phyloP scores from a whole-genome alignment of 1,139 yeast species.

The Taphrina flavorubra region DNA sequence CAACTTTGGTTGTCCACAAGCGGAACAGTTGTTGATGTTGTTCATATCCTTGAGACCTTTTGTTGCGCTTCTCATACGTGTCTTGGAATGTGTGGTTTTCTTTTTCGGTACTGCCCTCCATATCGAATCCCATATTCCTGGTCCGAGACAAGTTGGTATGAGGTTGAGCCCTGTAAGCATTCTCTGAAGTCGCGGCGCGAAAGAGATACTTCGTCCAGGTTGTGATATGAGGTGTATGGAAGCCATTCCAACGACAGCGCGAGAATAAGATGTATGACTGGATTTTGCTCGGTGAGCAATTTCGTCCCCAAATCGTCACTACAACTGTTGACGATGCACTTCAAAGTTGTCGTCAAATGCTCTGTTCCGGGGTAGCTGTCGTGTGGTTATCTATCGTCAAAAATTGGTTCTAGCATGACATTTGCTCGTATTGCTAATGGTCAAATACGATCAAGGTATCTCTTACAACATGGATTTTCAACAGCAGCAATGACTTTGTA shows the following conservation, averaged over 20 bases:
- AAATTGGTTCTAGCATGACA: no score
- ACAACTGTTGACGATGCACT: no score
- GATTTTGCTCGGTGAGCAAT: no score
- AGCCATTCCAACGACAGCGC: not conserved
- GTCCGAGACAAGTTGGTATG: slow-evolving; percentile 3
- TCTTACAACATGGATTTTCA: no score
- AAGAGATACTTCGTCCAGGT: not conserved
- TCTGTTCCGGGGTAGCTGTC: no score
- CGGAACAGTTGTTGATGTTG: slow-evolving; percentile 41
- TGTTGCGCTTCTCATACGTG: slow-evolving; percentile 44
- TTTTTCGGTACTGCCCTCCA: slow-evolving; percentile 44
- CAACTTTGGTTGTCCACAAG: slow-evolving; percentile 42
- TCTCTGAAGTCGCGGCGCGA: not conserved
- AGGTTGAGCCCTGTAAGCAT: not conserved
- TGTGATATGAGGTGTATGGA: not conserved
- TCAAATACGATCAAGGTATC: no score
- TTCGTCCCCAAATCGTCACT: no score
- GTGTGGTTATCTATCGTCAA: no score
- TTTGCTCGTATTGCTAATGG: no score
- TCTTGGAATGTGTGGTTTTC: slow-evolving; percentile 44
- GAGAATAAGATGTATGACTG: not conserved
- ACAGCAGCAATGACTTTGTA: no score
- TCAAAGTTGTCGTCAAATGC: no score
- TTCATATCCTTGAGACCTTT: slow-evolving; percentile 41
- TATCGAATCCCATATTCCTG: slow-evolving; percentile 32